Evolutionary conservation across 768 basidiomycete genomes (phyloP), one percentile per base, ranked within the genome.

Genomic region (Mycena alexandri): DNA sequence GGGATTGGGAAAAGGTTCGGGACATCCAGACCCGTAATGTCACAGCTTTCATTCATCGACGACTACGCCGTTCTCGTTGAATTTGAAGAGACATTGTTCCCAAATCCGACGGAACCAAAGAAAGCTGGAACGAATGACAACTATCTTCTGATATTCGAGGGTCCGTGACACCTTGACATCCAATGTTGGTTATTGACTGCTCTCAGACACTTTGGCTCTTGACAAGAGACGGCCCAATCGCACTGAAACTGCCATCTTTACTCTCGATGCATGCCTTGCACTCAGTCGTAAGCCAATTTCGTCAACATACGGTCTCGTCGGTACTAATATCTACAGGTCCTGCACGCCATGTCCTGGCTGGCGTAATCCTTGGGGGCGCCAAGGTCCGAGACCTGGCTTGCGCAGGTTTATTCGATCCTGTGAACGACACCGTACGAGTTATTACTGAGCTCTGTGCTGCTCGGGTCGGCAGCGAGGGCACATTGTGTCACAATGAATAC

Each of bases 261-360:
- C n/a, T n/a, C n/a, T n/a, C n/a, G n/a, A n/a, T n/a, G n/a, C n/a
- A n/a, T n/a, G n/a, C n/a, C n/a, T n/a, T n/a, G n/a, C n/a, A n/a
- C n/a, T n/a, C n/a, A n/a, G n/a, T n/a, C n/a, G n/a, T n/a, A n/a
- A n/a, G n/a, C n/a, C n/a, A n/a, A n/a, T n/a, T n/a, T n/a, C n/a
- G n/a, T n/a, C n/a, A n/a, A n/a, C n/a, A n/a, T n/a, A n/a, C n/a
- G n/a, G n/a, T n/a, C n/a, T n/a, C n/a, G n/a, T n/a, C n/a, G n/a
- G n/a, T n/a, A n/a, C n/a, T n/a, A n/a, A n/a, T n/a, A n/a, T n/a
- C n/a, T n/a, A n/a, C n/a, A n/a, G n/a, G n/a, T n/a, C n/a, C n/a
- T n/a, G n/a, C n/a, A n/a, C n/a, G n/a, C n/a, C n/a, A 56, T 56
- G 54, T 56, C 24, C 41, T 56, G 19, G 54, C 41, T 22, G 25